Percentiles rank a stretch among this genome's conserved stretches.
phyloP scores from a whole-genome alignment of 2,329 filamentous ascomycete species.

The Cercospora sp. region DNA sequence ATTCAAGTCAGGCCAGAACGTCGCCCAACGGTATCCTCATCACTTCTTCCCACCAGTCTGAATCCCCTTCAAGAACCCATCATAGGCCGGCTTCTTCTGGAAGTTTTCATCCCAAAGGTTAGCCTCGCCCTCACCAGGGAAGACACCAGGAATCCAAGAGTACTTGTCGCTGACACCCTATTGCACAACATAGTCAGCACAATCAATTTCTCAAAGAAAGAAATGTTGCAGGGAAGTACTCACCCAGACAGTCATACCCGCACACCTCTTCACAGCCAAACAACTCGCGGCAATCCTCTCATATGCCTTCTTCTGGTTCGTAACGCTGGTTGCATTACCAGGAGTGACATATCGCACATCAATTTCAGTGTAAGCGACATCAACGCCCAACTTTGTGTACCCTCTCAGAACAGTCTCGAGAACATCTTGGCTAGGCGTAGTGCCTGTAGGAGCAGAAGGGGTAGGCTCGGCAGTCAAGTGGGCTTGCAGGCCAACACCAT shows the following conservation, averaged over 20 bases:
- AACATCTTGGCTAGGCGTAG: constrained; percentile 24
- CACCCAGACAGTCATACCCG: constrained; percentile 54
- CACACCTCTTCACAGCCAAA: constrained; percentile 40
- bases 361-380: constrained; percentile 64
- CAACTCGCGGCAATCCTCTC: constrained; percentile 39
- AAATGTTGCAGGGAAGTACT: background rate
- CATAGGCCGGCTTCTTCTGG: constrained; percentile 51
- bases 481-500: constrained; percentile 53
- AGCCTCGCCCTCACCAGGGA: constrained; percentile 42
- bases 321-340: constrained; percentile 29
- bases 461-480: constrained; percentile 52
- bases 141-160: constrained; percentile 43
- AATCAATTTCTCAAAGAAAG: too few species aligned
- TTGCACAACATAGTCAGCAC: background rate
- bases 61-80: constrained; percentile 16
- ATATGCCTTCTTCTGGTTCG: constrained; percentile 53
- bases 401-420: constrained; percentile 50
- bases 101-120: constrained; percentile 49
- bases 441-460: constrained; percentile 6
- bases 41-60: background rate
- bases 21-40: background rate
- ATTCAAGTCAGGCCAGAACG: too few species aligned
- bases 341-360: constrained; percentile 54
- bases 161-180: constrained; percentile 45
- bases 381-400: constrained; percentile 54